A percentile compares a stretch with the other conserved stretches of the same genome.
These are phyloP conservation scores for Rhododendron molle DNA, from an alignment of 148 eudicot species.

Conservation along the genomic window DNA sequence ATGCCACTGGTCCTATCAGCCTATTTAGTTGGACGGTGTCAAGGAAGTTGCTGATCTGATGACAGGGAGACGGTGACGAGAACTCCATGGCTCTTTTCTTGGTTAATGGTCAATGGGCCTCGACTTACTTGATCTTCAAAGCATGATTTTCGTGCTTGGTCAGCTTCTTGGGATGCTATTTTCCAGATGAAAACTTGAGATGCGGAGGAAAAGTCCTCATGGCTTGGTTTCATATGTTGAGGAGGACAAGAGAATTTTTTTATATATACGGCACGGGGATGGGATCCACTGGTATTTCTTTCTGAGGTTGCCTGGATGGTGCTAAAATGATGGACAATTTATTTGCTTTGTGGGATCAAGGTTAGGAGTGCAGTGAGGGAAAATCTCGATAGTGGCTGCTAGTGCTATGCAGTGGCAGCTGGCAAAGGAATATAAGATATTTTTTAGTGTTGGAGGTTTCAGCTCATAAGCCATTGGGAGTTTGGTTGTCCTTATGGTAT, in stretches of 20 bases:
- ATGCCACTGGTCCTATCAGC: background rate
- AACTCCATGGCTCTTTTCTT: background rate
- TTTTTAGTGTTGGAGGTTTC: background rate
- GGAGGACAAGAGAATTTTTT: background rate
- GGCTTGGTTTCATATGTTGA: background rate
- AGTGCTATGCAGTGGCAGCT: background rate
- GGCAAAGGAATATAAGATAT: background rate
- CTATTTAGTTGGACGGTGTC: background rate
- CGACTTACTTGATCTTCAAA: background rate
- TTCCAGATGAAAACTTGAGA: background rate
- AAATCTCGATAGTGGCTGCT: background rate
- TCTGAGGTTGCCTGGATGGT: background rate
- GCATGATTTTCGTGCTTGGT: background rate
- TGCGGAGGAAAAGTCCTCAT: background rate
- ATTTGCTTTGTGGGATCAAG: background rate
- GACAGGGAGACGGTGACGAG: background rate
- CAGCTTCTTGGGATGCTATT: constrained; percentile 3
- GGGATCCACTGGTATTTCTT: background rate
- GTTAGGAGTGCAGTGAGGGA: background rate
- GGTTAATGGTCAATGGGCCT: background rate
- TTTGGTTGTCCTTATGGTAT: background rate
- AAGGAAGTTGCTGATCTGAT: background rate
- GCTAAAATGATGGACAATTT: background rate
- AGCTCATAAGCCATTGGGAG: background rate
- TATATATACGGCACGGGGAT: background rate